Base-by-base conservation (phyloP, 139 green algal species). In the Chlamydomonas eustigma region DNA sequence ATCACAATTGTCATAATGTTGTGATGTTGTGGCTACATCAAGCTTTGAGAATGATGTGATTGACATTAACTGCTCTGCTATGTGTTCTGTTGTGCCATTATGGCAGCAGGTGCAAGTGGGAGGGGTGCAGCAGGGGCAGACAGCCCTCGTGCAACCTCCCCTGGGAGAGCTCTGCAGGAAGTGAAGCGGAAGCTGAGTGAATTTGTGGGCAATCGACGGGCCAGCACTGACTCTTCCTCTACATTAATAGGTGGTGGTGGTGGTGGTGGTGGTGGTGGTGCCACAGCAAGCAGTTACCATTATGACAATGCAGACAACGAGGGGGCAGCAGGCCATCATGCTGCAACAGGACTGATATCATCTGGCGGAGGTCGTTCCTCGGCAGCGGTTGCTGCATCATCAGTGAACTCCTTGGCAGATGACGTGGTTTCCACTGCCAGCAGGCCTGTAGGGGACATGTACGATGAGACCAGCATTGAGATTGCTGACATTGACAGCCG, bases 401-500 rank as follows among this genome's bases (percentile, higher is more conserved):
- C 30, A 22, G 28, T 18, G 8, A 12, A 6, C 18, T 22, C 66
- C 22, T 28, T 70, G 58, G 24, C 6, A 18, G 25, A 24, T 28
- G 58, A 33, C 6, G 4, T 50, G 12, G 31, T 8, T 35, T 51
- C 66, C 6, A 50, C 30, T 24, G 24, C 37, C 6, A 64, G 50
- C 39, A 76, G 70, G 44, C 32, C 18, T 12, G 12, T 18, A 12
- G 12, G 12, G 12, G 22, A 82, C 37, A 51, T 85, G 18, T 90
- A 90, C 70, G 77, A 89, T 0, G 86, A 88, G 36, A 84, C 87
- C 3, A 90, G 76, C 32, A 76, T 82, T 31, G 92, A 95, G 76
- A 94, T 97, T 6, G 88, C 88, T 3, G 89, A 94, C 74, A 97
- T 97, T 22, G 92, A 97, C 79, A 78, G 78, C 3, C 85, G 92